Evolutionary conservation across 371 early-diverging fungal genomes (phyloP), one percentile per base, ranked within the genome.

Genomic region (Mortierella sp.): DNA sequence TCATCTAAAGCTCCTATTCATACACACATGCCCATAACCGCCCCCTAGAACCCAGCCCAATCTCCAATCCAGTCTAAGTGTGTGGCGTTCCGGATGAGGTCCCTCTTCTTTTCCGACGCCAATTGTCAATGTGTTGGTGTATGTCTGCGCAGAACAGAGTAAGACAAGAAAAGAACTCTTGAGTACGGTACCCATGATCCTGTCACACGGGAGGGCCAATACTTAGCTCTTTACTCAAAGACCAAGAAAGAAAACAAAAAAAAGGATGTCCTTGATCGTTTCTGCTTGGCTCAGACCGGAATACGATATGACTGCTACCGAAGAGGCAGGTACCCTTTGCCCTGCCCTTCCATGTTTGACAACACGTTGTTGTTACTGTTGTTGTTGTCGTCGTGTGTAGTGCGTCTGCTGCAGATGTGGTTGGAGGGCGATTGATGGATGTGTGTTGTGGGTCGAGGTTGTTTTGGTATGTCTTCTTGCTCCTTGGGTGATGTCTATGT

Each of bases 241-340:
- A 8, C 11, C 42, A 38, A 38, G 42, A 13, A 50, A 50, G 14
- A 50, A 13, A 13, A 16, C 0, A 50, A 50, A 0, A 50, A 50
- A 50, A 50, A 50, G 50, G 11, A 16, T 7, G 10, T 68, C 68
- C 68, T 34, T 38, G 24, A 21, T 42, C 38, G 44, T 42, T 68
- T 68, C 44, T 38, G 10, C 68, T 68, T 68, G 42, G 68, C 24
- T 68, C 42, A 24, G 68, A 24, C 68, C 38, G 68, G 68, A 68
- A 68, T 68, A 68, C 1, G 68, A 24, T 65, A 65, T 24, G n/a
- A 28, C 58, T 13, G 58, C 58, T 28, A 68, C 21, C 68, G 24
- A 68, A 10, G 68, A 21, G 24, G 19, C 31, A 24, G 68, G 24
- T 42, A 42, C 44, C 68, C 34, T 38, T 2, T 38, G 50, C 50